A percentile compares a stretch with the other conserved stretches of the same genome.
phyloP scores from a whole-genome alignment of 352 stramenopile species.

The Phytophthora fragariaefolia region DNA sequence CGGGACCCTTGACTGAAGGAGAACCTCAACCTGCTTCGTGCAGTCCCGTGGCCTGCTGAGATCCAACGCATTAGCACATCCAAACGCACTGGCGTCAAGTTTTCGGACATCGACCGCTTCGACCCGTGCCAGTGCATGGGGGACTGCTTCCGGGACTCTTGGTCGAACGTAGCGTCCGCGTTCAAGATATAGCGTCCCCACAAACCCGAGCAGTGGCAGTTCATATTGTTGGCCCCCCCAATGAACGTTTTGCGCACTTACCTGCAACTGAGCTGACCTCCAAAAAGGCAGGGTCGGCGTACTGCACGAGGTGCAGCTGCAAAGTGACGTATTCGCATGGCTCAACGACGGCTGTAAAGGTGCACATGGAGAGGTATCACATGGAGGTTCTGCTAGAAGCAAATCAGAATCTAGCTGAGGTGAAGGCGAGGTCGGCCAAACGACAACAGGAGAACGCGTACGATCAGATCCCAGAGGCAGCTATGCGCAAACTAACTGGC shows the following conservation, averaged over 20 bases:
- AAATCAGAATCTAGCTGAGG: too few species aligned
- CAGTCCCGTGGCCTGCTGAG: slow-evolving; percentile 6
- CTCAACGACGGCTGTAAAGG: slow-evolving; percentile 4
- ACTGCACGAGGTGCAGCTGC: neutral
- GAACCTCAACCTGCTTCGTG: neutral
- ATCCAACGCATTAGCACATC: neutral
- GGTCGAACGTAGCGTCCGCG: too few species aligned
- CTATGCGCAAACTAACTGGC: neutral
- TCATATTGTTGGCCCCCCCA: too few species aligned
- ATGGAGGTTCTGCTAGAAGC: neutral
- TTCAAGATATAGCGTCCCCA: too few species aligned
- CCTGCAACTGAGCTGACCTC: too few species aligned
- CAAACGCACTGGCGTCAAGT: slow-evolving; percentile 9
- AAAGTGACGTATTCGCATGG: slow-evolving; percentile 3
- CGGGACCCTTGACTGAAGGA: slow-evolving; percentile 6
- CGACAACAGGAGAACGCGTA: neutral
- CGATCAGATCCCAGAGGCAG: neutral
- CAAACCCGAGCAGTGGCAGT: too few species aligned
- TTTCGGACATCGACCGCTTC: slow-evolving; percentile 9
- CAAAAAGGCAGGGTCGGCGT: too few species aligned
- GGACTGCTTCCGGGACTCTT: neutral
- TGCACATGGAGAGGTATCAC: slow-evolving; percentile 10
- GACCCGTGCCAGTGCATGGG: slow-evolving; percentile 5
- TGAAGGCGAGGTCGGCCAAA: too few species aligned
- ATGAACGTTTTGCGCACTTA: too few species aligned